Base-by-base conservation (phyloP, 345 rosid genomes). In the Capsella bursapastoris region DNA sequence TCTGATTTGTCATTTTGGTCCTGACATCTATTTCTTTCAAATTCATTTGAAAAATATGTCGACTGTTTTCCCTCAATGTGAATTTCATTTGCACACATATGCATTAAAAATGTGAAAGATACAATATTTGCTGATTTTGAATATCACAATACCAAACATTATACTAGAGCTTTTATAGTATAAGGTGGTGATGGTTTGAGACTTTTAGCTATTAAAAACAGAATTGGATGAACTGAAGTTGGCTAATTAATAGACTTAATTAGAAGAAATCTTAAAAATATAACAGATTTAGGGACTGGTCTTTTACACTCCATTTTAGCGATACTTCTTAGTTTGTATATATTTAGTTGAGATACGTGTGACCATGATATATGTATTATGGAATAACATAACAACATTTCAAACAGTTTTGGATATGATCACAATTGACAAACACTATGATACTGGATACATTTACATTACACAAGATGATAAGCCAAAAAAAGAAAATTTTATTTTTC, bases 391-490 rank as follows among this genome's bases (percentile, higher is more conserved):
- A 29, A 71, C 64, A 44, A 16, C 66, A 51, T 29, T 55, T 48
- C 31, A 60, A 22, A 52, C 51, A 75, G 52, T 22, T 41, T 52
- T 53, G 27, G 27, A 28, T 45, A 37, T 15, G 8, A 9, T 53
- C 64, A 69, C 22, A 35, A 6, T 44, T 59, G 63, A 53, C 65
- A 32, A 63, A 56, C 64, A 62, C 18, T 53, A 28, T 53, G 27
- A 11, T 56, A 35, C 40, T 63, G 63, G 4, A 38, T 35, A 70
- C 71, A 70, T 70, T 55, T 64, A 71, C 75, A 56, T 38, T 37
- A 47, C 16, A 62, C 35, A 62, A 69, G 18, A 48, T 48, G 47
- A 64, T n/a, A 73, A 55, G 45, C 10, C 55, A 48, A 51, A 37
- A 37, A 5, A 38, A n/a, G 3, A 49, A 34, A 40, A n/a, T 15